Base-by-base conservation (phyloP, 495 filamentous ascomycete species). In the Xylaria acuta region DNA sequence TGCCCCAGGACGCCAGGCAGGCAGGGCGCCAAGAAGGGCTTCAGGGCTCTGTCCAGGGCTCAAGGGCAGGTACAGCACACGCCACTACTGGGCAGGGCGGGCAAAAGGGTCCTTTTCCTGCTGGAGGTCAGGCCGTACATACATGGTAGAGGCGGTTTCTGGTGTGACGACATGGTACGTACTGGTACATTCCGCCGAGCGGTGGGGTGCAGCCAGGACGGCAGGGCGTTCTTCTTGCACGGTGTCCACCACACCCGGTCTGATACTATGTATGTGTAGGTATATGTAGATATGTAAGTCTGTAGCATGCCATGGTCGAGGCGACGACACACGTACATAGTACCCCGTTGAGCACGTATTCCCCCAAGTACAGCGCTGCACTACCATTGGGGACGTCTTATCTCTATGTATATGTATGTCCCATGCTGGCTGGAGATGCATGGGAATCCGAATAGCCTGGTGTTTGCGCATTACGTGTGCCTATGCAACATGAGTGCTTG, bases 21-120 rank as follows among this genome's bases (percentile, higher is more conserved):
- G 9, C 49, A 27, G 53, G 53, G 53, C 53, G 53, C 53, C 53
- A 56, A 56, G 53, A 32, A 53, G n/a, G n/a, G n/a, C n/a, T n/a
- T n/a, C n/a, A n/a, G 27, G 53, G 27, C 53, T 56, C n/a, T n/a
- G n/a, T n/a, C 27, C 11, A 32, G 51, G 22, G 25, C 51, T 54
- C 45, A 38, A 12, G 58, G 58, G 58, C 56, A 20, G 30, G 56
- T 58, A 58, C 9, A 4, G 32, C 34, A 38, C 32, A 20, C 56
- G 54, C 32, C 0, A 5, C 30, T 36, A 9, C 54, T 36, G 56
- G 56, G 56, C 56, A 59, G 56, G 32, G 56, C 56, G 32, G 27
- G 56, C 56, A 6, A 7, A 59, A 32, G 54, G 56, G 56, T 59
- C 30, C 18, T 36, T 59, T 59, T 11, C 56, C 56, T 59, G 53